A percentile compares a stretch with the other conserved stretches of the same genome.
Evolutionary conservation across 2,329 filamentous ascomycete species (phyloP).

Genomic region (Pseudocercospora vitis): DNA sequence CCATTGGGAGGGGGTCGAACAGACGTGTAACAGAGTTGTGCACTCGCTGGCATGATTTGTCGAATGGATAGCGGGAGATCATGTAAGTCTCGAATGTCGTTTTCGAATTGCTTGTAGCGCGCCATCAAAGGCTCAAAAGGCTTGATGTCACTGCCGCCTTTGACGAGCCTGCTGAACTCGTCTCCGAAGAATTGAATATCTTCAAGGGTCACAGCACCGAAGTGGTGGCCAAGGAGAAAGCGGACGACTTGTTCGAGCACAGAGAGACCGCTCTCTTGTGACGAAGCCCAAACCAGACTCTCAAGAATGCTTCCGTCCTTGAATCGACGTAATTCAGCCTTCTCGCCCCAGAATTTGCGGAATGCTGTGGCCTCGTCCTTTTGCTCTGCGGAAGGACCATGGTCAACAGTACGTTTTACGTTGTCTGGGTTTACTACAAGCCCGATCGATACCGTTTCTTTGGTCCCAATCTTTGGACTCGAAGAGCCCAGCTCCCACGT

Average conservation of each 20-base stretch:
- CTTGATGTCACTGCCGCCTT: slow-evolving; percentile 40
- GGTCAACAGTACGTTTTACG: slow-evolving; percentile 75
- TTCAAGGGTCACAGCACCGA: slow-evolving; percentile 58
- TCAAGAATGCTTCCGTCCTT: slow-evolving; percentile 93
- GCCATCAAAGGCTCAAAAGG: slow-evolving; percentile 69
- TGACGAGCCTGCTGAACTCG: slow-evolving; percentile 49
- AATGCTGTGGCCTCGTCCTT: slow-evolving; percentile 80
- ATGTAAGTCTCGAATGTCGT: slow-evolving; percentile 72
- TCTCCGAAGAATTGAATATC: slow-evolving; percentile 48
- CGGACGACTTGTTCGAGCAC: slow-evolving; percentile 78
- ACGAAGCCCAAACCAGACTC: slow-evolving; percentile 76
- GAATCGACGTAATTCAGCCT: slow-evolving; percentile 88
- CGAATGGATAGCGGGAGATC: slow-evolving; percentile 84
- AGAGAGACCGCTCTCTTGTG: slow-evolving; percentile 56
- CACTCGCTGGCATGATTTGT: slow-evolving; percentile 71
- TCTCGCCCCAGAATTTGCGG: slow-evolving; percentile 91
- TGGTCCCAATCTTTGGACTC: slow-evolving; percentile 20
- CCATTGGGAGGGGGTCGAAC: slow-evolving; percentile 54
- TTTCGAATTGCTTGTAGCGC: slow-evolving; percentile 71
- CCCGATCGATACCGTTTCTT: slow-evolving; percentile 58
- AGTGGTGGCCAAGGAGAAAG: slow-evolving; percentile 69
- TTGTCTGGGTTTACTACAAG: slow-evolving; percentile 72
- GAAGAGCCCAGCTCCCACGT: slow-evolving; percentile 42
- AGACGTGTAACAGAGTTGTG: slow-evolving; percentile 73
- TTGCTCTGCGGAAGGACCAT: slow-evolving; percentile 82